phyloP scores from a whole-genome alignment of 2,329 filamentous ascomycete species.

The Aurifilum marmelostoma region DNA sequence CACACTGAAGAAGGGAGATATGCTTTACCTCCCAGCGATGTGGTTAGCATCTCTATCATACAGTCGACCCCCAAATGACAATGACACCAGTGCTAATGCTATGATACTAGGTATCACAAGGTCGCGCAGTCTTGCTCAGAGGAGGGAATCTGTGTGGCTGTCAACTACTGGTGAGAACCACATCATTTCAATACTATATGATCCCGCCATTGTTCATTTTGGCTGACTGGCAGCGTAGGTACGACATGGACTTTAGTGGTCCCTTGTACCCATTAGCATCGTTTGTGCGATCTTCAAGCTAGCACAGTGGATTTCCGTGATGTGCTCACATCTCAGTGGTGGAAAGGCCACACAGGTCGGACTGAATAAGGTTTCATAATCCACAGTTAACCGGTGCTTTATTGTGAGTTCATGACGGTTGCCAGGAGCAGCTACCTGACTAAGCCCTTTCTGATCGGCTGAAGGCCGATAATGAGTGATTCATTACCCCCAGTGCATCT shows the following conservation, averaged over 20 bases:
- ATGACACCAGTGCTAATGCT: neutral
- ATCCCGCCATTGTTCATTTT: neutral
- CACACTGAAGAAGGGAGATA: constrained; percentile 72
- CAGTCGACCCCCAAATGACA: neutral
- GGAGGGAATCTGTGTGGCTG: constrained; percentile 74
- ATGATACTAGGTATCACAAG: constrained; percentile 68
- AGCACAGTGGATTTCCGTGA: constrained; percentile 12
- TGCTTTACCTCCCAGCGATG: constrained; percentile 80
- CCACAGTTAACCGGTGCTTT: neutral
- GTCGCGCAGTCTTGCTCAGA: constrained; percentile 71
- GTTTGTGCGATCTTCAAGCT: constrained; percentile 39
- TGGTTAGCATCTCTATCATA: constrained; percentile 57
- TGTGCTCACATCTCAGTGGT: neutral
- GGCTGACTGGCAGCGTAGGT: constrained; percentile 42
- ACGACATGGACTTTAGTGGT: constrained; percentile 62
- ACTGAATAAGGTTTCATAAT: neutral
- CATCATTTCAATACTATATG: neutral
- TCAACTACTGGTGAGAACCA: constrained; percentile 77
- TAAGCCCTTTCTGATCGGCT: neutral
- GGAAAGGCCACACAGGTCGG: neutral
- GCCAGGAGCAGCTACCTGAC: neutral
- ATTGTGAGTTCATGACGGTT: neutral
- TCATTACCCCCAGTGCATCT: neutral
- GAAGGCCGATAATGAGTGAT: neutral
- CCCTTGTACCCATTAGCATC: constrained; percentile 52